Evolutionary conservation across 1,284 basidiomycete species (phyloP), one percentile per base, ranked within the genome.

Genomic region (Sporisorium exsertum): DNA sequence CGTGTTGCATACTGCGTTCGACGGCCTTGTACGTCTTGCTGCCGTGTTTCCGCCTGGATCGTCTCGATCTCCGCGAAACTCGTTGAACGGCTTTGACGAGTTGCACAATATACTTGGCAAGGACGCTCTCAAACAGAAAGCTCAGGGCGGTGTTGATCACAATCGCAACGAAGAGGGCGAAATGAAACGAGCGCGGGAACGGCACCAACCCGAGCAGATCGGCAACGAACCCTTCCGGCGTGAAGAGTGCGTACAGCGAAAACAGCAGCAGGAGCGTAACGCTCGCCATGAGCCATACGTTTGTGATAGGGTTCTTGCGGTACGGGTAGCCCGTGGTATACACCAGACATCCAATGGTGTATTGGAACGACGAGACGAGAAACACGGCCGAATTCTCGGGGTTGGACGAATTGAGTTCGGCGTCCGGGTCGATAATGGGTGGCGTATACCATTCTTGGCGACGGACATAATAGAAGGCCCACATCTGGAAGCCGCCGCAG

Each of bases 241-340:
- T 72, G 59, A 85, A 85, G 22, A 85, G 67, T 22, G 82, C 78
- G 47, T 72, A 83, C 16, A 82, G 55, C 5, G 81, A 83, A 63
- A 82, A 70, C 24, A 47, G 9, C 13, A 72, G 63, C 5, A 85
- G 65, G 9, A 72, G 24, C 1, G 62, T 60, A 13, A 85, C 76
- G 20, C 80, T 79, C 5, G 63, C 43, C 67, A 85, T 76, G 16
- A 85, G 70, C 80, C 81, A 77, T 0, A 78, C 70, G 84, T 99
- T 99, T 9, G 95, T 94, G 90, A 92, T 96, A 88, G 99, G 94
- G 16, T 94, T 90, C 86, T 93, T 92, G 58, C 97, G 91, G 86
- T 96, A 99, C 2, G 97, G 97, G 13, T 95, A 95, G 0, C 97
- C 97, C 76, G 98, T 97, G 85, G 93, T 95, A 87, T 99, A 99